Evolutionary conservation across 148 eudicot species (phyloP), one percentile per base, ranked within the genome.

Genomic region (Vaccinium myrtillus): DNA sequence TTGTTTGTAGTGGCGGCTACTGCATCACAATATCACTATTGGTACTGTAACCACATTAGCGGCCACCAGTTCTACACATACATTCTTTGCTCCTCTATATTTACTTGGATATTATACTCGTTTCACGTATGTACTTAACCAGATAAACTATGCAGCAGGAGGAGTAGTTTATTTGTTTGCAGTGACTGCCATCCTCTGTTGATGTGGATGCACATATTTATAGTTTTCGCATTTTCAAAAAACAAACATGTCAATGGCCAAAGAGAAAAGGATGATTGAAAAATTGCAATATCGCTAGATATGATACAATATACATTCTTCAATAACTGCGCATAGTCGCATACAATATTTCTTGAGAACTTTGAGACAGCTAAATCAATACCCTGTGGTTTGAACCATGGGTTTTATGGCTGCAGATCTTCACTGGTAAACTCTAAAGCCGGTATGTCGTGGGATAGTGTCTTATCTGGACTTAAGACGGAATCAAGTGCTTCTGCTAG

Each of bases 391-490:
- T 63, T 63, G 27, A 63, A n/a, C 27, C 23, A 23, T 65, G 5
- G 43, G 9, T 61, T 87, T 67, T n/a, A 32, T 30, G 58, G 43
- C 30, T 88, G 84, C 93, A 97, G 99, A 88, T 97, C 99, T 85
- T 85, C 96, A 69, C 93, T 97, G 50, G 39, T 95, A 81, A 87
- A 88, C 25, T 92, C 97, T n/a, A 67, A 63, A 43, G 86, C 90
- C 81, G 90, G 91, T 82, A 84, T 89, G 69, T 86, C 91, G 67
- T 87, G 90, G 36, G 92, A 92, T 54, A 87, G 84, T 83, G 59
- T 82, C 54, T 43, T 85, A 79, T 73, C 86, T 81, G 92, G 86
- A 69, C 15, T 56, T 70, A 71, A 87, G 67, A 18, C 56, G 30
- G 94, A 82, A 81, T 51, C 87, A 23, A 55, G 69, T 81, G 58